These are phyloP conservation scores for Inga laurina DNA, from an alignment of 306 rosid species.

Conservation along the genomic window DNA sequence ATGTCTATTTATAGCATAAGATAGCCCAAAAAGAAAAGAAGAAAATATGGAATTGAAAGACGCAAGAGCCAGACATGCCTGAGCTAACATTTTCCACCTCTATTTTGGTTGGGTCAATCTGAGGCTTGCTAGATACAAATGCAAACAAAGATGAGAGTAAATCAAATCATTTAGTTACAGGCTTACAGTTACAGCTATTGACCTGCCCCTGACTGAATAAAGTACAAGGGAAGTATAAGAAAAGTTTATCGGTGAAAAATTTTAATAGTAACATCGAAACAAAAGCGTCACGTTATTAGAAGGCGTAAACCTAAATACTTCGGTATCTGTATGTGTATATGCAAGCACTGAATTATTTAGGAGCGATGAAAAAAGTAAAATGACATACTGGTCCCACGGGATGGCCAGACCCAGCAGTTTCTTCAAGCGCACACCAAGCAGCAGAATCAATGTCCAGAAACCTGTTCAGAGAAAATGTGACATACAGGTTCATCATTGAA, in stretches of 20 bases:
- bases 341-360: background rate
- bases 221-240: background rate
- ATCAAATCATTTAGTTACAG: background rate
- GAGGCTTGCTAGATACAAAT: background rate
- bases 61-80: background rate
- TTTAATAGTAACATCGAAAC: conserved; percentile 2
- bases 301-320: background rate
- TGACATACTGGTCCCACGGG: conserved; percentile 86
- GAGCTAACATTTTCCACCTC: background rate
- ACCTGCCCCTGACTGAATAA: background rate
- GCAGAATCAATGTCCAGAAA: conserved; percentile 64
- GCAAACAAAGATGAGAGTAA: background rate
- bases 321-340: background rate
- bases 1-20: too few species aligned
- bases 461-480: conserved; percentile 41
- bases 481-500: background rate
- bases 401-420: conserved; percentile 73
- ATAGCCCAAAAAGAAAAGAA: background rate
- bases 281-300: background rate
- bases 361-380: conserved; percentile 12
- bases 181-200: background rate
- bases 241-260: background rate
- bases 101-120: background rate
- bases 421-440: conserved; percentile 91
- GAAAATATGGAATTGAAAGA: background rate